Evolutionary conservation across 78 protist genomes (phyloP).

Genomic region (Dictyostelium intermedium): DNA sequence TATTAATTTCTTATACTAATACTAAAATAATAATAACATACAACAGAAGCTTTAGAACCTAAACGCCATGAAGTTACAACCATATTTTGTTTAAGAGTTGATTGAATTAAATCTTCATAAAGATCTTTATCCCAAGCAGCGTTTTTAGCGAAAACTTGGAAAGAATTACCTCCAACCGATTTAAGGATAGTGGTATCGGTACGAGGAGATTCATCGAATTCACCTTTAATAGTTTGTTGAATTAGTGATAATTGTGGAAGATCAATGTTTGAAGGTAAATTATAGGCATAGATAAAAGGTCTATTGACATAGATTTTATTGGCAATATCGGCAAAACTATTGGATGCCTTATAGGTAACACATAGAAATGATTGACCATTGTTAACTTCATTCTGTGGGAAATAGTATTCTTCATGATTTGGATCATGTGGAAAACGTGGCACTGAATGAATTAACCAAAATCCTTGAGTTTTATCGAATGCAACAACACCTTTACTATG

Average conservation of each 20-base stretch:
- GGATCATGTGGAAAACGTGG: slow-evolving; percentile 77
- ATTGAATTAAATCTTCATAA: slow-evolving; percentile 69
- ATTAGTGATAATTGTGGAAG: background rate
- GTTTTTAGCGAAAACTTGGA: slow-evolving; percentile 74
- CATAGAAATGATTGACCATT: slow-evolving; percentile 84
- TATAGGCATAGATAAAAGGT: slow-evolving; percentile 45
- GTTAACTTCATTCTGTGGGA: slow-evolving; percentile 61
- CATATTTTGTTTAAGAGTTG: slow-evolving; percentile 42
- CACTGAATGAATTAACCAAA: slow-evolving; percentile 78
- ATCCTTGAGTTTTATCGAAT: slow-evolving; percentile 46
- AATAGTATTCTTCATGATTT: background rate
- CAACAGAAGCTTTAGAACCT: slow-evolving; percentile 30
- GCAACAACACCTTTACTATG: slow-evolving; percentile 84
- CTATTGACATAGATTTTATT: slow-evolving; percentile 22
- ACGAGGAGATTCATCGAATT: background rate
- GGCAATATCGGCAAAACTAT: slow-evolving; percentile 27
- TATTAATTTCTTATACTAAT: background rate
- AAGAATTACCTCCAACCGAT: slow-evolving; percentile 11
- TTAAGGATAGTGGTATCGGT: background rate
- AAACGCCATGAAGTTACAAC: slow-evolving; percentile 59
- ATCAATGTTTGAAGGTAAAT: slow-evolving; percentile 5
- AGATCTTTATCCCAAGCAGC: slow-evolving; percentile 71
- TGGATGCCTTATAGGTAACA: slow-evolving; percentile 5
- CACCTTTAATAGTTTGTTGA: background rate
- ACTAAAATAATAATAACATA: background rate